These are phyloP conservation scores for Pseudozyma hubeiensis DNA, from an alignment of 1,284 basidiomycete genomes.

Conservation along the genomic window DNA sequence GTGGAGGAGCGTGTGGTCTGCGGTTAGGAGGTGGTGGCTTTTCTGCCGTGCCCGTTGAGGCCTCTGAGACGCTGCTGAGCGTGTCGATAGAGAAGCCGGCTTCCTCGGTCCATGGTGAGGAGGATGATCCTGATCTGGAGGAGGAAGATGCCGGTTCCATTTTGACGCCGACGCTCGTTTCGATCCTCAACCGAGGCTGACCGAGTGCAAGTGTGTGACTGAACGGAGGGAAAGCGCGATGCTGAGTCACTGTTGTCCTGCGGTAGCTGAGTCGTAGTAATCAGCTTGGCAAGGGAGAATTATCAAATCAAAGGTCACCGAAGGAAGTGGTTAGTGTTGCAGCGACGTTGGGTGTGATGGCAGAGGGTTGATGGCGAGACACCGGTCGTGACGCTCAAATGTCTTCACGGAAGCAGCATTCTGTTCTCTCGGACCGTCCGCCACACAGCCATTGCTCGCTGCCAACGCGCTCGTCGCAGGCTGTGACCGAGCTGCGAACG, in stretches of 20 bases:
- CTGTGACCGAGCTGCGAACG: no score
- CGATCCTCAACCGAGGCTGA: background rate
- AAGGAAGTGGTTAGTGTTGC: no score
- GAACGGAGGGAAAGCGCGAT: background rate
- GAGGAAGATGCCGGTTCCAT: conserved; percentile 18
- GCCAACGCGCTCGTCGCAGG: no score
- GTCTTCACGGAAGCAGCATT: no score
- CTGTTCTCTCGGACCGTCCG: no score
- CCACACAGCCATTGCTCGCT: no score
- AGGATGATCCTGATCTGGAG: conserved; percentile 12
- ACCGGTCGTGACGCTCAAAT: no score
- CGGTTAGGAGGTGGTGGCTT: background rate
- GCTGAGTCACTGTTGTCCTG: conserved; percentile 6
- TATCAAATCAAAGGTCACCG: no score
- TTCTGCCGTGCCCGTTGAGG: conserved; percentile 4
- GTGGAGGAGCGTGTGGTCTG: background rate
- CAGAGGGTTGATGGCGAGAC: no score
- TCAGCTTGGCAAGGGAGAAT: no score
- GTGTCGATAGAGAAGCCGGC: conserved; percentile 2
- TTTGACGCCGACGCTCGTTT: background rate
- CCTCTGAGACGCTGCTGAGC: conserved; percentile 13
- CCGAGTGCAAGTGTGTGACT: background rate
- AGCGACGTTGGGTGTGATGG: no score
- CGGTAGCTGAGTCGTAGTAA: background rate
- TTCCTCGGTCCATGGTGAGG: conserved; percentile 7